These are phyloP conservation scores for Ophiostoma ips DNA, from an alignment of 2,329 filamentous ascomycete genomes.

Conservation along the genomic window DNA sequence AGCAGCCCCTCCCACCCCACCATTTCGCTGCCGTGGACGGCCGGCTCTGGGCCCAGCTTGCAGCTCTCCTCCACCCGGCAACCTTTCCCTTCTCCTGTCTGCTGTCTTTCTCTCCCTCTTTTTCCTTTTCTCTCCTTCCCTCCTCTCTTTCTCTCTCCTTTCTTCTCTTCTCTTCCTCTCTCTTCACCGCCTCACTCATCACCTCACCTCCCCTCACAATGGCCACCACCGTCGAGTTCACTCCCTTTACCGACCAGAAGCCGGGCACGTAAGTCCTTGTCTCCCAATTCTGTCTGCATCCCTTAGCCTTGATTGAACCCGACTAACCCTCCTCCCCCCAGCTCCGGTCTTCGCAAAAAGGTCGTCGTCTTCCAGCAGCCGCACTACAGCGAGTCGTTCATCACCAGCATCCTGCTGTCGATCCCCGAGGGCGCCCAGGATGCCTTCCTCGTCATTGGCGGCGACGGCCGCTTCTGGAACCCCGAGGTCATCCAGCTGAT, in stretches of 20 bases:
- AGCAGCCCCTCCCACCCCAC: slow-evolving; percentile 1
- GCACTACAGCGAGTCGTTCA: slow-evolving; percentile 92
- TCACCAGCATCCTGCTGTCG: slow-evolving; percentile 84
- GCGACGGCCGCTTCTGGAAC: slow-evolving; percentile 95
- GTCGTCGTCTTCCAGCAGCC: slow-evolving; percentile 93
- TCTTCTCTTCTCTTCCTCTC: neutral
- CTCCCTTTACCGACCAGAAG: slow-evolving; percentile 91
- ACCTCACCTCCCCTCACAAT: slow-evolving; percentile 29
- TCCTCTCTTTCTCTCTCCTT: neutral
- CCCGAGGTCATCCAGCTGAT: slow-evolving; percentile 93
- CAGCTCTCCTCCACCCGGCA: neutral
- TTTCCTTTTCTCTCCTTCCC: neutral
- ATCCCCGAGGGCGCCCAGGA: slow-evolving; percentile 86
- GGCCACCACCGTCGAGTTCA: slow-evolving; percentile 68
- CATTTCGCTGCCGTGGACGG: neutral
- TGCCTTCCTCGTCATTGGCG: slow-evolving; percentile 87
- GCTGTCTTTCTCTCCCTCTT: neutral
- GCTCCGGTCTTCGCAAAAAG: slow-evolving; percentile 97
- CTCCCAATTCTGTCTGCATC: no score
- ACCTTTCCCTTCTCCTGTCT: slow-evolving; percentile 1
- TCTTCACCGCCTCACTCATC: neutral
- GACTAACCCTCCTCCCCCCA: no score
- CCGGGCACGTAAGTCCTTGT: slow-evolving; percentile 78
- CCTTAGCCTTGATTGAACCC: no score
- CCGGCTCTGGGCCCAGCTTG: neutral